Evolutionary conservation across 163 green algal species (phyloP).

Genomic region (Scenedesmus sp.): DNA sequence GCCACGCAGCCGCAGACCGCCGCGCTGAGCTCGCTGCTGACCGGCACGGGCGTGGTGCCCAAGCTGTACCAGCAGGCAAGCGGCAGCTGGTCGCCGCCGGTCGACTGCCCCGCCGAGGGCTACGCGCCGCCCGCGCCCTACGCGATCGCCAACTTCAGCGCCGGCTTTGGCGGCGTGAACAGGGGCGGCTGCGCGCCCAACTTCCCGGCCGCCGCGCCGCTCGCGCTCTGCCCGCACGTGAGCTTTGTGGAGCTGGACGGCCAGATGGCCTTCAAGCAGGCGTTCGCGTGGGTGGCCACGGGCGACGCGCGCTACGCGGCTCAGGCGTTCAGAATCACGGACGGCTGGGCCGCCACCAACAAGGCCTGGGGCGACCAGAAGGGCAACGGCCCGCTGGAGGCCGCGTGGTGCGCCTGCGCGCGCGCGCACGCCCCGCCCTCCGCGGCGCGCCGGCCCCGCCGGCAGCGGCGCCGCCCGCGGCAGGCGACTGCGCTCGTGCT

Average conservation of each 20-base stretch:
- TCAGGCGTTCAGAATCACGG: neutral
- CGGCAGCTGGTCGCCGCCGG: neutral
- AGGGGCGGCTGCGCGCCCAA: neutral
- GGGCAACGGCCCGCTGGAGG: conserved; percentile 12
- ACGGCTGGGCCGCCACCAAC: conserved; percentile 2
- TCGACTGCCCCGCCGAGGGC: neutral
- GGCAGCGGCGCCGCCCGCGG: too few relatives aligned
- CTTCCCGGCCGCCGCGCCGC: conserved; percentile 1
- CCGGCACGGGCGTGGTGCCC: neutral
- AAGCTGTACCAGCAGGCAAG: conserved; percentile 11
- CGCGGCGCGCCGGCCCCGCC: too few relatives aligned
- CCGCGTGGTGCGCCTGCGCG: conserved; percentile 2
- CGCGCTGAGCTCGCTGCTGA: neutral
- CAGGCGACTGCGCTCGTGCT: too few relatives aligned
- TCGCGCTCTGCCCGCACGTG: conserved; percentile 1
- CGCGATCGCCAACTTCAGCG: neutral
- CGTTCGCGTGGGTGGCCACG: neutral
- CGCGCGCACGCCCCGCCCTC: too few relatives aligned
- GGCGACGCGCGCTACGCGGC: neutral
- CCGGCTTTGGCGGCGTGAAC: conserved; percentile 17
- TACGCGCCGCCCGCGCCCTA: neutral
- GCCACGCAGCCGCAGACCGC: neutral
- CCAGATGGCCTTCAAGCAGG: neutral
- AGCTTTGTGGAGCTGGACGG: conserved; percentile 38
- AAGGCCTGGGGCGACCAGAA: neutral